Base-by-base conservation (phyloP, 108 stramenopile genomes). In the Craspedostauros australis region DNA sequence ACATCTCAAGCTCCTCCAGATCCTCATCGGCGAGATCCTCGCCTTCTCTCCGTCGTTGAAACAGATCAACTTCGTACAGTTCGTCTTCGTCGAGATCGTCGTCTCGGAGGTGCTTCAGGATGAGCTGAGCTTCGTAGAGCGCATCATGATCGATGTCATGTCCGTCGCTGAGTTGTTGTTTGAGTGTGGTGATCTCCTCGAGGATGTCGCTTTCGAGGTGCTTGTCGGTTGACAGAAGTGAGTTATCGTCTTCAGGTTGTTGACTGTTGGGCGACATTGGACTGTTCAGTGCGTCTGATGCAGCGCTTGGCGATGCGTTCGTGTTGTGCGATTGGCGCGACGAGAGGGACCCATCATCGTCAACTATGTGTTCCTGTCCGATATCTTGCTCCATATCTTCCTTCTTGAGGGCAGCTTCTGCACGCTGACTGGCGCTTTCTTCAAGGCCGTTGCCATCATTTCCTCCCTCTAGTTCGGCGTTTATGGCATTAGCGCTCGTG, bases 41-140 rank as follows among this genome's bases (percentile, higher is more conserved):
- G 12, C 54, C 54, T 39, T 55, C 29, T 26, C 39, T 21, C 4
- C 16, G 3, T 28, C 38, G 16, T 5, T 26, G 31, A 41, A 55
- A 42, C 2, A 31, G 2, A 7, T 39, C 27, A 14, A 55, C 1
- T 4, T 41, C 54, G 24, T 28, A 55, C 1, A 55, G 25, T n/a
- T 55, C 39, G 32, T 55, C 54, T 26, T 43, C 25, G 7, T 55
- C 19, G 12, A 55, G 41, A 8, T 27, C n/a, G 18, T 55, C 40
- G 21, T 41, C 54, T 8, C 18, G 9, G 29, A 39, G 18, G 5
- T 32, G 32, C 22, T n/a, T 40, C 26, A 43, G 29, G 14, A 55
- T 6, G 22, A 52, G 33, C 1, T 7, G 8, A 7, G 14, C 23
- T 36, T 52, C 51, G 33, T 52, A 52, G n/a, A n/a, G n/a, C 19